Base-by-base conservation (phyloP, 1,139 yeast species). In the Kodamaea suecica region DNA sequence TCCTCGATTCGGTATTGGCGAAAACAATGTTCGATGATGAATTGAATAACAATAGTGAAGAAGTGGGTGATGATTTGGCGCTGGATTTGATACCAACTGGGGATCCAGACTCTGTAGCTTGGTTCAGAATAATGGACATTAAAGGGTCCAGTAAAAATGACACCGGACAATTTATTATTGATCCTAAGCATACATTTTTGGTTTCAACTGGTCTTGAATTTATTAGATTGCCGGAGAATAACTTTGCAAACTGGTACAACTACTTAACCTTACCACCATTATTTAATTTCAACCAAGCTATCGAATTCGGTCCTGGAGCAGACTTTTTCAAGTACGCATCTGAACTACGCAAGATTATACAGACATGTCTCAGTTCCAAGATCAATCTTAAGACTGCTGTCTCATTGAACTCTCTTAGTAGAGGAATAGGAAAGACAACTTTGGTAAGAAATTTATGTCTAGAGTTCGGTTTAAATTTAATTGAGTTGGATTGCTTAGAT, bases 391-490 rank as follows among this genome's bases (percentile, higher is more conserved):
- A 70, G 35, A 82, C 95, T 0, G 72, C 87, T 0, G 65, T 88
- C 0, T 55, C 90, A 23, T 55, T 92, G 20, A 76, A 74, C 34
- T 85, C 96, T 2, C 65, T 79, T 52, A 75, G 80, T 23, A 66
- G 95, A 36, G 90, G 86, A 4, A 77, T 85, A 6, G 98, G 98
- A 0, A 92, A 92, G 50, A 57, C 83, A 0, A 76, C 82, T 0
- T 53, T 84, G 24, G 75, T 86, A 0, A 59, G 73, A 37, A 74
- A 76, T 39, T 52, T 80, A 2, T 70, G 84, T 0, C 57, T 66
- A 5, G 75, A 75, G 26, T 55, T 81, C 35, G 96, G 97, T 0
- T 59, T 81, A 15, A 84, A 85, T 46, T 59, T 84, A 10, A 63
- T 84, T 29, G 85, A 78, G 34, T 59, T 92, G 11, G 95, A 88